Percentiles rank a stretch among this genome's conserved stretches.
phyloP scores from a whole-genome alignment of 345 rosid genomes.

The Populus nigra region DNA sequence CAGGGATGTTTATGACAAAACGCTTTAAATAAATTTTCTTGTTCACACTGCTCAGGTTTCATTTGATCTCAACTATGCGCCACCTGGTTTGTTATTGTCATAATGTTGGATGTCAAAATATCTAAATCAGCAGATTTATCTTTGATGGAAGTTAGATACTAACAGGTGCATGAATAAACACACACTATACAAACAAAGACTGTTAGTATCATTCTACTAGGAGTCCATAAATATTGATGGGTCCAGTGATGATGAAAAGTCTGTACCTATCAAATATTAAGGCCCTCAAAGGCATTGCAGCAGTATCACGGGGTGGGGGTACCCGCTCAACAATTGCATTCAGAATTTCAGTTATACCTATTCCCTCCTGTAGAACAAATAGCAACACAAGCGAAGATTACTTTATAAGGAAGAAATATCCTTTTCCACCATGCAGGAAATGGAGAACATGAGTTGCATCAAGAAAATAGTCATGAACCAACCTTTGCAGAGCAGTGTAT shows the following conservation, averaged over 20 bases:
- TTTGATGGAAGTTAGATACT: background rate
- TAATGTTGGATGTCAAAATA: background rate
- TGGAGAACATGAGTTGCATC: background rate
- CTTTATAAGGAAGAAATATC: constrained; percentile 2
- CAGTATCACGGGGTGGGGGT: constrained; percentile 73
- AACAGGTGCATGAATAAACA: background rate
- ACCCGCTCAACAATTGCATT: constrained; percentile 73
- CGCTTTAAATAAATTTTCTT: background rate
- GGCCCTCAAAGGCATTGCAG: constrained; percentile 66
- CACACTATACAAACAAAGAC: background rate
- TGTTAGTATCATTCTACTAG: background rate
- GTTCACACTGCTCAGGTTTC: background rate
- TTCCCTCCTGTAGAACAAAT: constrained; percentile 66
- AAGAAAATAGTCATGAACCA: constrained; percentile 23
- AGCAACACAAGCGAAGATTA: constrained; percentile 4
- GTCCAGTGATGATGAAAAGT: background rate
- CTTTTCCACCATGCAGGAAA: background rate
- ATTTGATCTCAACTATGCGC: background rate
- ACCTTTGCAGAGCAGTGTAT: constrained; percentile 99
- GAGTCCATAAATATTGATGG: background rate
- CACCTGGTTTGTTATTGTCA: background rate
- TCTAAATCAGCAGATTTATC: background rate
- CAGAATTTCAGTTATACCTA: constrained; percentile 80
- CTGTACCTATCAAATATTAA: constrained; percentile 91
- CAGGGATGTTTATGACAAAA: background rate